These are phyloP conservation scores for Globisporangium nagaii DNA, from an alignment of 352 stramenopile species.

Conservation along the genomic window DNA sequence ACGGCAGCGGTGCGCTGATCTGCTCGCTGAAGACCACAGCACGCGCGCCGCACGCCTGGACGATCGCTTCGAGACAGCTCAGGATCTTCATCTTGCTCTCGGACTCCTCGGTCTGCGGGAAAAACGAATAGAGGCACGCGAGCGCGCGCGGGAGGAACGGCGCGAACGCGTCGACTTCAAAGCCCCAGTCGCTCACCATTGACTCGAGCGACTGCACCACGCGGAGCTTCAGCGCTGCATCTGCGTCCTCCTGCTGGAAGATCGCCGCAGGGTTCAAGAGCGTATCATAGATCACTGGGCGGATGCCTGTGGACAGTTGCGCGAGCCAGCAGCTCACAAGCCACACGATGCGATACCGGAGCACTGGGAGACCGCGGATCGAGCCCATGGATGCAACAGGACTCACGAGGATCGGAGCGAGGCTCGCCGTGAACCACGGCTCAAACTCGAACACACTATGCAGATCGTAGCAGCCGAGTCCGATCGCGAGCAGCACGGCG, in stretches of 20 bases:
- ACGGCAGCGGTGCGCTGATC: conserved; percentile 61
- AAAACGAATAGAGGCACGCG: conserved; percentile 62
- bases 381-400: conserved; percentile 23
- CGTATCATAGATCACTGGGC: conserved; percentile 74
- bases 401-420: conserved; percentile 64
- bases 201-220: conserved; percentile 74
- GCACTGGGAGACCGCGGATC: conserved; percentile 48
- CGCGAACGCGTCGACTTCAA: conserved; percentile 61
- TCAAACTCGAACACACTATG: conserved; percentile 87
- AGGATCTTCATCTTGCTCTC: conserved; percentile 83
- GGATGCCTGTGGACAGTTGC: conserved; percentile 61
- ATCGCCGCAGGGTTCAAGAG: conserved; percentile 43
- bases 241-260: conserved; percentile 20
- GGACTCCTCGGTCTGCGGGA: conserved; percentile 49
- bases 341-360: conserved; percentile 78
- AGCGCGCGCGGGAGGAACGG: conserved; percentile 60
- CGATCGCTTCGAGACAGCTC: conserved; percentile 61
- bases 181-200: conserved; percentile 82
- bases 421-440: conserved; percentile 70
- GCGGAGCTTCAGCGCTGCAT: conserved; percentile 63
- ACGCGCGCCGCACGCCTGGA: conserved; percentile 50
- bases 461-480: conserved; percentile 80
- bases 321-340: conserved; percentile 85
- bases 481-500: conserved; percentile 74
- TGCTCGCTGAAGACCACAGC: conserved; percentile 50